phyloP scores from a whole-genome alignment of 805 yeast species.

The Zygosaccharomyces kombuchaensis region DNA sequence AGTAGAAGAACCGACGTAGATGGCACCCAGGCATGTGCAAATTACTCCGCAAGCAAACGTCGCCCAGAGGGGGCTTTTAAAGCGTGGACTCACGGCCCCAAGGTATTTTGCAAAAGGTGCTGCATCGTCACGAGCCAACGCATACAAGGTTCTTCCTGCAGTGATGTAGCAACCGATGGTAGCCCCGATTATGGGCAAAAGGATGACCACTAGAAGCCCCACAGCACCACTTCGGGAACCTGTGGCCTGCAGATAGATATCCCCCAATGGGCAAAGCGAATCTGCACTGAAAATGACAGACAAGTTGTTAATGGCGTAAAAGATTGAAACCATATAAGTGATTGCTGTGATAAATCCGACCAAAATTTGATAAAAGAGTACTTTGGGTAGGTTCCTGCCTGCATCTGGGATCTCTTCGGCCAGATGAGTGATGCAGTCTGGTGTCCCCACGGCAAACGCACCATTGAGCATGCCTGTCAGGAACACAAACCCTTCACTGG shows the following conservation, averaged over 20 bases:
- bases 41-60: constrained; percentile 7
- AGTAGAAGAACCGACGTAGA: constrained; percentile 8
- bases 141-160: constrained; percentile 9
- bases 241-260: constrained; percentile 9
- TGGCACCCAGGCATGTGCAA: constrained; percentile 8
- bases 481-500: constrained; percentile 8
- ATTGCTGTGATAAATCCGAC: constrained; percentile 10
- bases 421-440: constrained; percentile 9
- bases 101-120: constrained; percentile 7
- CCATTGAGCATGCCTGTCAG: constrained; percentile 9
- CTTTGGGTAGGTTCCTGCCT: constrained; percentile 7
- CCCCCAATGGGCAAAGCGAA: constrained; percentile 7
- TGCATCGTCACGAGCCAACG: constrained; percentile 10
- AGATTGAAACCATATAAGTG: constrained; percentile 9
- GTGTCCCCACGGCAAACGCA: constrained; percentile 8
- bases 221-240: constrained; percentile 10
- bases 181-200: constrained; percentile 7
- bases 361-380: constrained; percentile 5
- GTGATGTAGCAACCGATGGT: constrained; percentile 8
- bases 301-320: constrained; percentile 8
- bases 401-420: constrained; percentile 11
- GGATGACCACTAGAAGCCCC: constrained; percentile 7
- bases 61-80: constrained; percentile 9
- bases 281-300: constrained; percentile 5
- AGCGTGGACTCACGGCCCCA: constrained; percentile 6